Evolutionary conservation across 2,329 filamentous ascomycete genomes (phyloP), one percentile per base, ranked within the genome.

Genomic region (Mariannaea sp.): DNA sequence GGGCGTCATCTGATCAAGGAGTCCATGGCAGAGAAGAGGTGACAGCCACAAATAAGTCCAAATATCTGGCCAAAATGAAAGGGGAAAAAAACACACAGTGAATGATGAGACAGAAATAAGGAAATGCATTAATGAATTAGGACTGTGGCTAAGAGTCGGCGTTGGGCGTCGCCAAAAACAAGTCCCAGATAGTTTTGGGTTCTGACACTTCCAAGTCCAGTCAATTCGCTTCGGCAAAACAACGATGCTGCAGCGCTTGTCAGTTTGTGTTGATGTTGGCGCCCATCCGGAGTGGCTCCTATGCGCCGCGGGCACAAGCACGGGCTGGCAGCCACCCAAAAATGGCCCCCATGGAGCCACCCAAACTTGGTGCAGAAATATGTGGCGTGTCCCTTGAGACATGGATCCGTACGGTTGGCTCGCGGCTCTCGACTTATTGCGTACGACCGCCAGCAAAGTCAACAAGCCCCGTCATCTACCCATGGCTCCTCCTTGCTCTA

Each of bases 401-500:
- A 39, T 39, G 32, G 49, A n/a, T 30, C 33, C 40, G 16, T 19
- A 40, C 53, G 50, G 53, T 56, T 64, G 61, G 62, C 50, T 44
- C 35, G 36, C 53, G 40, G 27, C 14, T 33, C 2, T 40, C 49
- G 36, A 43, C n/a, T n/a, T n/a, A n/a, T n/a, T n/a, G n/a, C n/a
- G n/a, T n/a, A n/a, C 40, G 50, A 55, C 49, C 22, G 19, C 45
- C 53, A 55, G 33, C 60, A 61, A 61, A 56, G 46, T 56, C 51
- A 49, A 53, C 43, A 55, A 50, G 54, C 49, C 52, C 56, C 39
- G 39, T 58, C 52, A 53, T 55, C 12, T 44, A 39, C 41, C 42
- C 60, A 57, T 49, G 50, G 40, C 48, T 6, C 26, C 59, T 63
- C 62, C 62, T 49, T 64, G 62, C 55, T 56, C 62, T 58, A 65